Base-by-base conservation (phyloP, 768 basidiomycete genomes). In the Boletales sp. region DNA sequence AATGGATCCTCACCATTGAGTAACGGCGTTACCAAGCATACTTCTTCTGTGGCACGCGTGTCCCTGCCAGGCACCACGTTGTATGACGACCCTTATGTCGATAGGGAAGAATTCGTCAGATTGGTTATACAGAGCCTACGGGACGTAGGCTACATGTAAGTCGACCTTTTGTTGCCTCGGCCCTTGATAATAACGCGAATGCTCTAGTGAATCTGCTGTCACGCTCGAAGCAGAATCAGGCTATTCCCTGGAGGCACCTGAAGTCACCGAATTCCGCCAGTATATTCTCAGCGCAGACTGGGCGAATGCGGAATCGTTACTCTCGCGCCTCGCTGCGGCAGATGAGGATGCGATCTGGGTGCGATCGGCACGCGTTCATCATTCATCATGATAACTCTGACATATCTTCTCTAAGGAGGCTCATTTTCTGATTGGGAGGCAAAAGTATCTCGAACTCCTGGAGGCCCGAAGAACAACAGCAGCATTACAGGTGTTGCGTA, bases 381-480 rank as follows among this genome's bases (percentile, higher is more conserved):
- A 37, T 41, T 41, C 28, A 41, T 28, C 28, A 53, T 38, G 21
- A 48, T 55, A 34, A 39, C 46, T 52, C 60, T 65, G 52, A 68
- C 50, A 35, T 50, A 41, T 53, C 52, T 53, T 54, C 51, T 58
- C 53, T 47, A 53, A 95, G 87, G 84, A 88, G 60, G 86, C 88
- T 18, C 83, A 76, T 53, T 96, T 94, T 69, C 74, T 94, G 53
- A 90, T 99, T 56, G 86, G 84, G 53, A 86, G 89, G 70, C 96
- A 99, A 79, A 94, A 96, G 72, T 99, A 96, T 69, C 76, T 98
- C 37, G 96, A 99, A 64, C 75, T 90, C 17, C 75, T 99, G 44
- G 95, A 97, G 62, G 78, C 81, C 5, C 81, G 80, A 59, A 83
- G 85, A 71, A 87, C 83, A 2, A 88, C 88, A 40, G 77, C 79